A percentile compares a stretch with the other conserved stretches of the same genome.
Conservation (phyloP, 305 asterid genomes). For the Fraxinus paxiana region DNA sequence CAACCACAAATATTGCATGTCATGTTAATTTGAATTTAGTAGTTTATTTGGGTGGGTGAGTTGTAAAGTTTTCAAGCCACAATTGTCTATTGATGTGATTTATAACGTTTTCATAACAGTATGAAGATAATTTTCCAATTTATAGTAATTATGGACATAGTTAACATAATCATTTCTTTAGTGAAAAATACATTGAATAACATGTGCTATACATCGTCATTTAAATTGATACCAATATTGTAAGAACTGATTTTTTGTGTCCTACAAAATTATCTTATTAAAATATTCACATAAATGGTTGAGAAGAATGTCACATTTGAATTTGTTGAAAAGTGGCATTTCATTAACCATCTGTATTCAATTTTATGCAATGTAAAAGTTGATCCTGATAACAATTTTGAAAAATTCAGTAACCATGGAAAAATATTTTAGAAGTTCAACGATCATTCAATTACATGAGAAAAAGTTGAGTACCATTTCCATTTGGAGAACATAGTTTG, state of each 20-base stretch:
- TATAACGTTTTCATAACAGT: background rate
- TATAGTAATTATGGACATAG: too few relatives aligned
- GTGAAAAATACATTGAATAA: background rate
- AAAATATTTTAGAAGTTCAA: background rate
- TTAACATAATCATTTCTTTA: too few relatives aligned
- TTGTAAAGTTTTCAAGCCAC: background rate
- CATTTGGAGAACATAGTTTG: background rate
- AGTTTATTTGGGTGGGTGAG: background rate
- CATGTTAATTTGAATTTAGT: background rate
- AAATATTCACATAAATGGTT: background rate
- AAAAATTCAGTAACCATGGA: background rate
- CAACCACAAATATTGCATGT: background rate
- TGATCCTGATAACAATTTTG: background rate
- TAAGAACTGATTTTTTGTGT: background rate
- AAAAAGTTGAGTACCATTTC: background rate
- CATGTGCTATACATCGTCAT: background rate
- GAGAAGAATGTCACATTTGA: background rate
- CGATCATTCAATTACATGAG: background rate
- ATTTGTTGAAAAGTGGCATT: background rate
- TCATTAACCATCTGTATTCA: background rate
- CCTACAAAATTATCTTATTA: background rate
- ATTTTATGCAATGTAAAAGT: background rate
- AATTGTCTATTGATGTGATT: background rate
- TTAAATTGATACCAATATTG: background rate
- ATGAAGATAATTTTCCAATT: background rate